Conservation (phyloP, 140 eudicot species). For the Oenanthe javanica region DNA sequence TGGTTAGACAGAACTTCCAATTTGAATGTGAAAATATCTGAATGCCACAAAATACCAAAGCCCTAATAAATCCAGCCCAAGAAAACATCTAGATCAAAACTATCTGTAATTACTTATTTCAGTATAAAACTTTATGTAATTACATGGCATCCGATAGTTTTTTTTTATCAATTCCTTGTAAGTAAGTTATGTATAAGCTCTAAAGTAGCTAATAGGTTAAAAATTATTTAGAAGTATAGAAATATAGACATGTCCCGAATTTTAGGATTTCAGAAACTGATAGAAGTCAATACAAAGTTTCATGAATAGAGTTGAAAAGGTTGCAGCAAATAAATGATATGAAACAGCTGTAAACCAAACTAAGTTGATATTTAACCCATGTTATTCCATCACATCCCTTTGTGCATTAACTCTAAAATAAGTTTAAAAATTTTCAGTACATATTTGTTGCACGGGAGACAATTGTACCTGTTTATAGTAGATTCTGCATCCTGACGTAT, state of each 20-base stretch:
- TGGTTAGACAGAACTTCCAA: slow-evolving; percentile 3
- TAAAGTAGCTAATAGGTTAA: too few species aligned
- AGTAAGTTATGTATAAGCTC: neutral
- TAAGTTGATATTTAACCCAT: neutral
- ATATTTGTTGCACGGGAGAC: neutral
- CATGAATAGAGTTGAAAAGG: neutral
- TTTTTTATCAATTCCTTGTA: neutral
- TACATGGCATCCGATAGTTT: neutral
- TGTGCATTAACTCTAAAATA: neutral
- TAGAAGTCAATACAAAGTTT: neutral
- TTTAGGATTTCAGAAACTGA: too few species aligned
- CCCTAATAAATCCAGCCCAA: neutral
- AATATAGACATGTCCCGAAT: neutral
- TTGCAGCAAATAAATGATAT: neutral
- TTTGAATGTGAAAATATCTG: neutral
- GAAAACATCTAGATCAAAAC: too few species aligned
- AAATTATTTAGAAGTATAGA: too few species aligned
- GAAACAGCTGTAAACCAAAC: neutral
- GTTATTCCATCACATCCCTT: neutral
- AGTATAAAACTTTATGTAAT: neutral
- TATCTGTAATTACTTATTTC: neutral
- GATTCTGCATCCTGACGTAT: slow-evolving; percentile 76
- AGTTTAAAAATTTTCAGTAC: neutral
- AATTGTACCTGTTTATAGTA: slow-evolving; percentile 60
- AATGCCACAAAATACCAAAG: neutral